phyloP scores from a whole-genome alignment of 2,329 filamentous ascomycete species.

The Trichoderma aggressivum region DNA sequence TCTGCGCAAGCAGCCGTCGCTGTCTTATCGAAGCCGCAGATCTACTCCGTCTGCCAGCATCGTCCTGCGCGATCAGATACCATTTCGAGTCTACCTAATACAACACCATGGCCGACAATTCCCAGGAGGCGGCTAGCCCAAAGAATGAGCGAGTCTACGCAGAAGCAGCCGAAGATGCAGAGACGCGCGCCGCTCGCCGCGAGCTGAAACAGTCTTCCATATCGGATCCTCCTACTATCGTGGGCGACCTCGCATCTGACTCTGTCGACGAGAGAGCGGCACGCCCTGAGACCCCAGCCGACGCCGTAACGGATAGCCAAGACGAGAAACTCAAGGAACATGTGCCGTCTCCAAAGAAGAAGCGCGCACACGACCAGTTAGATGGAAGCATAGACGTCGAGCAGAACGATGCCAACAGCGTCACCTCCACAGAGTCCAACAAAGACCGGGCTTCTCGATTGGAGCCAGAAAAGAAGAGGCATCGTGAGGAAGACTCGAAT shows the following conservation, averaged over 20 bases:
- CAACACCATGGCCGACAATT: constrained; percentile 43
- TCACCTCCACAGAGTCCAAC: constrained; percentile 42
- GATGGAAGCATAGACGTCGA: constrained; percentile 46
- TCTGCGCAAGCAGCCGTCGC: constrained; percentile 15
- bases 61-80: constrained; percentile 20
- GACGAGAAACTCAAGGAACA: constrained; percentile 45
- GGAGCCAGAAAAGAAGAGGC: constrained; percentile 64
- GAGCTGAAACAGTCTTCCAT: constrained; percentile 64
- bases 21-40: background rate
- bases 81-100: constrained; percentile 18
- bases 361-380: constrained; percentile 58
- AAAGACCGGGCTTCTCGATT: constrained; percentile 44
- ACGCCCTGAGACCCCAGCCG: constrained; percentile 35
- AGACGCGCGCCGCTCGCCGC: constrained; percentile 60
- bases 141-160: constrained; percentile 33
- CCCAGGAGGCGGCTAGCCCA: constrained; percentile 39
- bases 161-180: constrained; percentile 54
- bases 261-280: constrained; percentile 27
- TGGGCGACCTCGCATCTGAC: constrained; percentile 4
- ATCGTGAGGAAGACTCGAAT: constrained; percentile 49
- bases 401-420: constrained; percentile 43
- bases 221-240: constrained; percentile 42
- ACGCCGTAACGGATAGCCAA: constrained; percentile 32
- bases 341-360: constrained; percentile 62
- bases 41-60: background rate